These are phyloP conservation scores for Neurospora sp. DNA, from an alignment of 2,329 filamentous ascomycete species.

Conservation along the genomic window DNA sequence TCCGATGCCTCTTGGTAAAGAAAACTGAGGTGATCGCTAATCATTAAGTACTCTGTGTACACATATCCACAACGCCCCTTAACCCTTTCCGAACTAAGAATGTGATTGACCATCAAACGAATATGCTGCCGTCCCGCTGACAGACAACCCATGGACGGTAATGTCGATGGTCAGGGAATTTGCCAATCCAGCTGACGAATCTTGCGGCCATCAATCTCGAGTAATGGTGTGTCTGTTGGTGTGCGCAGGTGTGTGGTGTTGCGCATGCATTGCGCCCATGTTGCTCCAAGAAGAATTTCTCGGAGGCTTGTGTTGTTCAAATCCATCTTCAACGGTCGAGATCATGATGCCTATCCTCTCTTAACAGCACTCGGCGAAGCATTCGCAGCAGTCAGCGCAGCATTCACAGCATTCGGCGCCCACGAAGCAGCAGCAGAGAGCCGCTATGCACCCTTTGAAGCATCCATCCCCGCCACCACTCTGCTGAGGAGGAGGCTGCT, in stretches of 20 bases:
- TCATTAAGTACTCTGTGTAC: neutral
- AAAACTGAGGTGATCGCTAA: neutral
- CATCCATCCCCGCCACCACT: constrained; percentile 29
- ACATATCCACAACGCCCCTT: neutral
- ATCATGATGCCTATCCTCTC: neutral
- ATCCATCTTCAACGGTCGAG: neutral
- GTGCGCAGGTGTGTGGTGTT: neutral
- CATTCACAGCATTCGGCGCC: constrained; percentile 42
- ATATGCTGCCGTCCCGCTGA: neutral
- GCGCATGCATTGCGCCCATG: neutral
- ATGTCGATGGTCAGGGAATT: neutral
- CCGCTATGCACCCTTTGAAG: constrained; percentile 35
- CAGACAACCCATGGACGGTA: neutral
- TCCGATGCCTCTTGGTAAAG: neutral
- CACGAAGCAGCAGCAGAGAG: constrained; percentile 41
- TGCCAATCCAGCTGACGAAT: neutral
- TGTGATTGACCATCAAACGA: neutral
- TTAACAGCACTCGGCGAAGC: constrained; percentile 28
- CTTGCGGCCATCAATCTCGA: neutral
- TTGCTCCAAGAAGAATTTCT: neutral
- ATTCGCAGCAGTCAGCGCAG: constrained; percentile 36
- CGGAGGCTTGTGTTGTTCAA: neutral
- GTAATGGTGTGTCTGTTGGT: neutral
- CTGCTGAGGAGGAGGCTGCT: constrained; percentile 28
- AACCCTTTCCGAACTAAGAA: neutral